These are phyloP conservation scores for Hanseniaspora meyeri DNA, from an alignment of 805 yeast species.

Conservation along the genomic window DNA sequence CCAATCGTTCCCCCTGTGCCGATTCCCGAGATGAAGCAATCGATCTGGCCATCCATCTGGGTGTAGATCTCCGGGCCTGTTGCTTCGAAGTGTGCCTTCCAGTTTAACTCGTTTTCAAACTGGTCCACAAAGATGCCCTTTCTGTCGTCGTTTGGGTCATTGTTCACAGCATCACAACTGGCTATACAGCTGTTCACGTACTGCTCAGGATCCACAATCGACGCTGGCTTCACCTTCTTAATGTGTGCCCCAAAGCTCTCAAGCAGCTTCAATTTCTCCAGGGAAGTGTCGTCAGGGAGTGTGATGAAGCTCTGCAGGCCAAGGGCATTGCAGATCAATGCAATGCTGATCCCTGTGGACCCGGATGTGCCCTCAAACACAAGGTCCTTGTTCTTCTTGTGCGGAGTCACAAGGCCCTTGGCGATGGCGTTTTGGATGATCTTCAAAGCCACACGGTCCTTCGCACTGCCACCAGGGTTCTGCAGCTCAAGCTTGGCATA, in stretches of 20 bases:
- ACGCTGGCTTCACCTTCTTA: constrained; percentile 83
- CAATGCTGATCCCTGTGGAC: constrained; percentile 89
- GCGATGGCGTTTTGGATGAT: constrained; percentile 41
- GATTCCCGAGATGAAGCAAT: constrained; percentile 76
- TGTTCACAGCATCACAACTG: constrained; percentile 41
- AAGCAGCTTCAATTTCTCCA: constrained; percentile 64
- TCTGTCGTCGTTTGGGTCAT: constrained; percentile 30
- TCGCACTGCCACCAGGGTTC: constrained; percentile 94
- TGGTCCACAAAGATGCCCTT: constrained; percentile 84
- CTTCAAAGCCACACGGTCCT: constrained; percentile 84
- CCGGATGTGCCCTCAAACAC: constrained; percentile 95
- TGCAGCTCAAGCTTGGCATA: constrained; percentile 75
- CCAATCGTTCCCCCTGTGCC: constrained; percentile 96
- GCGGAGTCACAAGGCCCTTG: constrained; percentile 45
- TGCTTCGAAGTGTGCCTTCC: constrained; percentile 67
- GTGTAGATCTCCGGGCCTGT: constrained; percentile 89
- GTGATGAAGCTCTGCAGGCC: constrained; percentile 92
- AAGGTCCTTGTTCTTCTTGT: constrained; percentile 48
- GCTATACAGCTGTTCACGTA: constrained; percentile 78
- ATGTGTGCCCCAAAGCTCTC: constrained; percentile 67
- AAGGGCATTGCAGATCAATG: constrained; percentile 73
- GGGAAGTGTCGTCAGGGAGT: constrained; percentile 83
- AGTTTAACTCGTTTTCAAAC: constrained; percentile 83
- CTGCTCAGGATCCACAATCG: constrained; percentile 86
- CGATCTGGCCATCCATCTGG: constrained; percentile 55